Conservation (phyloP, 202 grass and related monocot genomes). For the Setaria italica region DNA sequence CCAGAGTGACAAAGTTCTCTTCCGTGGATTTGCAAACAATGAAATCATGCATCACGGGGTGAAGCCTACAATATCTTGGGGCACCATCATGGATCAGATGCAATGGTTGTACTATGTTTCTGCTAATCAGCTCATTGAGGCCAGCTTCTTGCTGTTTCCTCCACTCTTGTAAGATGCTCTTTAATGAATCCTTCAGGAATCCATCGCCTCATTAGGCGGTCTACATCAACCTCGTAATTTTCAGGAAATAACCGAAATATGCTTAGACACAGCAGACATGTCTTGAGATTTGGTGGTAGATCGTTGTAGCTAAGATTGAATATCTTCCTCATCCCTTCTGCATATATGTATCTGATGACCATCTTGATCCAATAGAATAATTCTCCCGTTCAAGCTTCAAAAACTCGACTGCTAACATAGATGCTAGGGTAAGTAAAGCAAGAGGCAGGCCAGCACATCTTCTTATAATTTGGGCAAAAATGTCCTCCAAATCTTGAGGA, state of each 20-base stretch:
- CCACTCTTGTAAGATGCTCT: no score
- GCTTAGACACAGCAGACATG: neutral
- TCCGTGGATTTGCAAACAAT: neutral
- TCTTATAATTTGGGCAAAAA: neutral
- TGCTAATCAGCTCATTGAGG: neutral
- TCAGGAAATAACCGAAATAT: neutral
- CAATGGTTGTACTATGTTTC: neutral
- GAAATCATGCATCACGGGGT: neutral
- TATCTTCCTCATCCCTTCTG: neutral
- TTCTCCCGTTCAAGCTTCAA: no score
- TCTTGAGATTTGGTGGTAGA: neutral
- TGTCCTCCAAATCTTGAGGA: neutral
- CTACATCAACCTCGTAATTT: neutral
- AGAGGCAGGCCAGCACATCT: neutral
- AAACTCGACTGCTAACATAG: no score
- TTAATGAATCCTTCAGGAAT: neutral
- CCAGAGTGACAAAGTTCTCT: neutral
- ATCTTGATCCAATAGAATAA: no score
- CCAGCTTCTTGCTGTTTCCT: neutral
- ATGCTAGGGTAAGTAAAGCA: neutral
- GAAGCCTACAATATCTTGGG: neutral
- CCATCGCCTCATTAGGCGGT: neutral
- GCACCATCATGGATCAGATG: neutral
- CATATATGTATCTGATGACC: neutral
- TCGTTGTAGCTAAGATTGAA: neutral